Percentiles rank a stretch among this genome's conserved stretches.
Conservation (phyloP, 1,284 basidiomycete species). For the Trichosporon coremiiforme region DNA sequence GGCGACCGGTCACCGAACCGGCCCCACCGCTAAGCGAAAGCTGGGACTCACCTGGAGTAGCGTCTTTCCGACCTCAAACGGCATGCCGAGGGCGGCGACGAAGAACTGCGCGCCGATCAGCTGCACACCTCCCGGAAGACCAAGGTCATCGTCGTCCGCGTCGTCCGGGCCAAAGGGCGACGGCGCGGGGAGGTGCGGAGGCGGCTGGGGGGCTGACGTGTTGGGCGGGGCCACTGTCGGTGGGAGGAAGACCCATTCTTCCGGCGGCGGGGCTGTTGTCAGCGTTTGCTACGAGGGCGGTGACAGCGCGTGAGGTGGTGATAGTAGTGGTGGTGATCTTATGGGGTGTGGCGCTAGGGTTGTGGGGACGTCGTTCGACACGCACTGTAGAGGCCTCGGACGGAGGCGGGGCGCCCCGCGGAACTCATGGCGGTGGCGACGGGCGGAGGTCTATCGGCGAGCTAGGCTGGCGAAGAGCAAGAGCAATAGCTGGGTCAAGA, state of each 20-base stretch:
- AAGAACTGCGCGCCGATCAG: slow-evolving; percentile 64
- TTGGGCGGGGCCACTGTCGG: slow-evolving; percentile 49
- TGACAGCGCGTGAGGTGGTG: background rate
- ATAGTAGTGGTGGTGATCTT: background rate
- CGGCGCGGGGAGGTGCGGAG: slow-evolving; percentile 39
- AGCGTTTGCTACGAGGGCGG: background rate
- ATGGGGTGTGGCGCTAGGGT: slow-evolving; percentile 11
- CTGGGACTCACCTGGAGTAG: slow-evolving; percentile 67
- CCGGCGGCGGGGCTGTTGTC: slow-evolving; percentile 50
- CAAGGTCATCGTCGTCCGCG: slow-evolving; percentile 33
- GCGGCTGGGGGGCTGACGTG: slow-evolving; percentile 35
- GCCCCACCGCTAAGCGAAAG: background rate
- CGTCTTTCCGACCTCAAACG: slow-evolving; percentile 94
- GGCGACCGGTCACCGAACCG: background rate
- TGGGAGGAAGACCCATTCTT: slow-evolving; percentile 58
- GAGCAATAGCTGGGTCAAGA: too few species aligned
- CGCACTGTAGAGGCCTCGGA: slow-evolving; percentile 41
- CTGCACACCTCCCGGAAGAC: slow-evolving; percentile 48
- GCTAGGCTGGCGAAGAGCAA: background rate
- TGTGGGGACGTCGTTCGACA: background rate
- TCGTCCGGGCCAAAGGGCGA: slow-evolving; percentile 41
- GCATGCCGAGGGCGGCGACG: slow-evolving; percentile 85
- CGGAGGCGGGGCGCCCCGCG: slow-evolving; percentile 32
- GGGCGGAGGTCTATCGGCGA: background rate
- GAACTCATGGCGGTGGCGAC: slow-evolving; percentile 26